phyloP scores from a whole-genome alignment of 139 green algal genomes.

The Edaphochlamys debaryana region DNA sequence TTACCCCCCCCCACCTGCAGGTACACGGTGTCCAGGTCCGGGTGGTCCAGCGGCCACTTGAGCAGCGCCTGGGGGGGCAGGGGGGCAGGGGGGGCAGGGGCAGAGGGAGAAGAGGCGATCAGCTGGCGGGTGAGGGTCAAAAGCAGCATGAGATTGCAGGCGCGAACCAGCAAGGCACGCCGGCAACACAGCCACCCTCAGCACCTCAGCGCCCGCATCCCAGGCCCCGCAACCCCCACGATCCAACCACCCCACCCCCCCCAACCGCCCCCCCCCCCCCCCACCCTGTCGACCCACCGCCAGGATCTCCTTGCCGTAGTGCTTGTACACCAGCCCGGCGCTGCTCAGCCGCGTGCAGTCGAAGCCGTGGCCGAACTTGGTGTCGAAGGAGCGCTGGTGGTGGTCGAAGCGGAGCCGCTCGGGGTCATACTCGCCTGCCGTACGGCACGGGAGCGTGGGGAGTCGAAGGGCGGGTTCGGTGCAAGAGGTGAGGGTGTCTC shows the following conservation, averaged over 20 bases:
- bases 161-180: no score
- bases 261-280: no score
- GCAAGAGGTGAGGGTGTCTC: no score
- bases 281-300: conserved; percentile 18
- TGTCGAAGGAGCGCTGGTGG: conserved; percentile 90
- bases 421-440: conserved; percentile 77
- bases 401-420: conserved; percentile 86
- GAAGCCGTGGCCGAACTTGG: conserved; percentile 75
- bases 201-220: no score
- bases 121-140: no score
- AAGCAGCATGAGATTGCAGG: no score
- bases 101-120: not conserved
- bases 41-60: conserved; percentile 59
- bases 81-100: not conserved
- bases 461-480: no score
- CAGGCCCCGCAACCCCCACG: no score
- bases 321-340: conserved; percentile 77
- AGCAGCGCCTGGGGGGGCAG: conserved; percentile 44
- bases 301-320: conserved; percentile 85
- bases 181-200: no score
- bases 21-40: conserved; percentile 84
- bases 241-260: no score
- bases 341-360: conserved; percentile 73
- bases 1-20: conserved; percentile 50
- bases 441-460: not conserved